Base-by-base conservation (phyloP, 2,329 filamentous ascomycete genomes). In the Fusarium beomiforme region DNA sequence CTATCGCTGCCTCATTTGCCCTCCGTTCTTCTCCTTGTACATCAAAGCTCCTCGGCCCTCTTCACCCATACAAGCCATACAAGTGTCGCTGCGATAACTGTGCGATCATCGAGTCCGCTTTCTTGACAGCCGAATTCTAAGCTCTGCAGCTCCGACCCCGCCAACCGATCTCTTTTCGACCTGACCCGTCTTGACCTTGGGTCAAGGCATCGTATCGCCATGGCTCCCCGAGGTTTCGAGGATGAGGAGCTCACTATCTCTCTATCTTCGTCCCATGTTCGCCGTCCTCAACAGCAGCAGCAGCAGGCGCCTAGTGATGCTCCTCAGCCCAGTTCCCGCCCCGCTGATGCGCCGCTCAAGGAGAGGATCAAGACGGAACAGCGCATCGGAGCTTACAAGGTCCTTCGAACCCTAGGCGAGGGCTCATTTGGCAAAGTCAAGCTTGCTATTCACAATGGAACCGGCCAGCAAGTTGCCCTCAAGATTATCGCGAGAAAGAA, bases 351-450 rank as follows among this genome's bases (percentile, higher is more conserved):
- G 60, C 77, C 75, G 51, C 75, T 78, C 62, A 79, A 81, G 66
- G 80, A 87, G 63, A 85, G 84, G 78, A 79, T 81, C 84, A 91
- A 88, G 83, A 89, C 90, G 71, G 93, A 93, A 84, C 92, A 95
- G 84, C 91, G 95, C 73, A 90, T 98, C 78, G 94, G 94, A 73
- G 93, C 95, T 82, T 99, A 99, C 85, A 93, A 92, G 76, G 91
- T 98, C 62, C 87, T 97, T 75, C 92, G 91, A 80, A 98, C 95
- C 19, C 88, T 99, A 17, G 96, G 96, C 61, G 96, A 99, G 83
- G 96, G 96, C 49, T 98, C 95, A 5, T 99, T 99, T 81, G 96
- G 96, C 76, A 99, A 99, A 85, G 96, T 99, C 80, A 98, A 98
- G 86, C 89, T 99, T 76, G 96, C 96, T 24, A 92, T 95, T 43